Evolutionary conservation across 140 eudicot species (phyloP).

Genomic region (Eryngium alpinum): DNA sequence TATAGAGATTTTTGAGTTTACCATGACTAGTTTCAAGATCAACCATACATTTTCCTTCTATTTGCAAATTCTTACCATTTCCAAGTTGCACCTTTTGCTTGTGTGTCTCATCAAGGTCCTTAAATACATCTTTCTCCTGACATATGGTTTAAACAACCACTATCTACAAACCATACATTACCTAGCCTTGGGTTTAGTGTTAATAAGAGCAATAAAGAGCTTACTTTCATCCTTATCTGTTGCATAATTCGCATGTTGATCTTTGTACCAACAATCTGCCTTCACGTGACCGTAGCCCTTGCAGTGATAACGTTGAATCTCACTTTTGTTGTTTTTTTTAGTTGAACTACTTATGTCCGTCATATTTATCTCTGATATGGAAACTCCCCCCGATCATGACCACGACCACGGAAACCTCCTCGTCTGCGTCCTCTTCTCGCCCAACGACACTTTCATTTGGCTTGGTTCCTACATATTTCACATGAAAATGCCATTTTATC

Average conservation of each 20-base stretch:
- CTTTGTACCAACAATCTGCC: conserved; percentile 22
- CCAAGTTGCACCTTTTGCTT: conserved; percentile 9
- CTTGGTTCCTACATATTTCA: neutral
- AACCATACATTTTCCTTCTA: conserved; percentile 10
- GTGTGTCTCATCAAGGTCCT: conserved; percentile 12
- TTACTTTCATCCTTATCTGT: neutral
- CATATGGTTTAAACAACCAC: conserved; percentile 20
- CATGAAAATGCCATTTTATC: conserved; percentile 21
- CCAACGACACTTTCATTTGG: neutral
- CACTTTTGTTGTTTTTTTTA: conserved; percentile 4
- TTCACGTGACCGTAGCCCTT: conserved; percentile 4
- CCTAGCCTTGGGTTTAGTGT: too few species aligned
- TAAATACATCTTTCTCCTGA: neutral
- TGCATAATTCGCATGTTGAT: neutral
- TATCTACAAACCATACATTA: conserved; percentile 14
- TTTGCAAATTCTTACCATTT: neutral
- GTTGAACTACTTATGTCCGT: neutral
- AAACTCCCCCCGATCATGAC: too few species aligned
- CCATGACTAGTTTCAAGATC: conserved; percentile 5
- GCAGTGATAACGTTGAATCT: conserved; percentile 17
- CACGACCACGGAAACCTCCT: conserved; percentile 9
- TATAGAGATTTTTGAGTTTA: conserved; percentile 1
- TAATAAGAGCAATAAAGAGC: conserved; percentile 6
- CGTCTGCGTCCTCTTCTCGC: neutral
- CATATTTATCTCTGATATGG: neutral